Evolutionary conservation across 225 moss, liverwort and hornwort species (phyloP), one percentile per base, ranked within the genome.

Genomic region (Antitrichia curtipendula): DNA sequence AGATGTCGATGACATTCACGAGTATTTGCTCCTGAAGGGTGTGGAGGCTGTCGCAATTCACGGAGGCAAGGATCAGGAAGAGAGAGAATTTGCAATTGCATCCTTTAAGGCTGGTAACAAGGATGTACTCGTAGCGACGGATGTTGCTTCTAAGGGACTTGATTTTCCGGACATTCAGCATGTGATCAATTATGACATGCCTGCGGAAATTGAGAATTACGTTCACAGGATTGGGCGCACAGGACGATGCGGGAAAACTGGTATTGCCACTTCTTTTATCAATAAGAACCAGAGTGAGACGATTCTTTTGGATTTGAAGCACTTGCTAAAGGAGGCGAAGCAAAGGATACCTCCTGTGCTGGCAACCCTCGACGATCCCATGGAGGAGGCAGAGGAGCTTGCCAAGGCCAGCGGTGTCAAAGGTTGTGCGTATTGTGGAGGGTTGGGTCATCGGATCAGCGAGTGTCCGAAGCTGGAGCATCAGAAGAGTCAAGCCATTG

Each of bases 1-100:
- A 79, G 93, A 93, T 75, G 91, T 93, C 53, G 91, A 93, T 84
- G 91, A 91, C 57, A 91, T 93, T 85, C 93, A 93, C 70, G 91
- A 93, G 76, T 93, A 93, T 84, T 83, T 91, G 84, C 90, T 93
- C 32, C 84, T 91, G 53, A 93, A 93, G 85, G 93, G 93, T 80
- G 90, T 93, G 16, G 93, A 93, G 77, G 93, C 93, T 85, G 91
- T 93, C 38, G 91, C 90, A 56, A 90, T 93, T 82, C 93, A 93
- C 75, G 91, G 93, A 87, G 93, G 91, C 86, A 93, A 93, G 90
- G 91, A 91, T 49, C 93, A 93, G 90, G 93, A 93, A 87, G 93
- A 93, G 70, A 83, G 93, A 89, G 93, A 93, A 83, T 87, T 87
- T 88, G 93, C 93, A 59, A 91, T 93, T 53, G 82, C 89, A 61